Conservation (phyloP, 1,284 basidiomycete species). For the Salmacisia buchloeana region DNA sequence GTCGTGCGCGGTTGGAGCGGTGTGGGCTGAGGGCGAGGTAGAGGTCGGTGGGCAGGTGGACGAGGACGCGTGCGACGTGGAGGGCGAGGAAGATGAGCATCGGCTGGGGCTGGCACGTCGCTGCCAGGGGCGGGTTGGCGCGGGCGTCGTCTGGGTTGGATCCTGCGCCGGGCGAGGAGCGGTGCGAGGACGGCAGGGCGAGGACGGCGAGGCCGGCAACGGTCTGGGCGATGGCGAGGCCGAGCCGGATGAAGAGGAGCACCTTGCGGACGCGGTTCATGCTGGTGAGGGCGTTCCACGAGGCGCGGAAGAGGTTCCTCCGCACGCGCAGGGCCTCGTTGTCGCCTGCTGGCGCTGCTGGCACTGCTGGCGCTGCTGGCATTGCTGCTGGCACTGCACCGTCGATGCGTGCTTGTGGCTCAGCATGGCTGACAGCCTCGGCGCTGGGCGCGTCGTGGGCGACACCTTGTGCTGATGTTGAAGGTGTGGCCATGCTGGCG, state of each 20-base stretch:
- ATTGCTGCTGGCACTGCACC: neutral
- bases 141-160: constrained; percentile 17
- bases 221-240: constrained; percentile 10
- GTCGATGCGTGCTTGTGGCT: no score
- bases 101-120: constrained; percentile 26
- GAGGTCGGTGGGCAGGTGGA: constrained; percentile 31
- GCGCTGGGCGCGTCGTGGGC: no score
- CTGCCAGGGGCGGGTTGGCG: constrained; percentile 13
- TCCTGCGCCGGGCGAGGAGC: constrained; percentile 11
- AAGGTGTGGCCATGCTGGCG: no score
- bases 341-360: neutral
- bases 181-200: constrained; percentile 14
- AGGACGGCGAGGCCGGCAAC: constrained; percentile 12
- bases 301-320: neutral
- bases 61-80: constrained; percentile 27
- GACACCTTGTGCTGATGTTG: no score
- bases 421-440: no score
- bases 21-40: constrained; percentile 39
- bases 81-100: constrained; percentile 38
- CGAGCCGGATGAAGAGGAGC: neutral
- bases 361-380: neutral
- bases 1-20: constrained; percentile 22
- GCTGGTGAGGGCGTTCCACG: neutral
- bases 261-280: neutral
- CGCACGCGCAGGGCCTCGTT: neutral